Evolutionary conservation across 371 early-diverging fungal genomes (phyloP).

Genomic region (Cokeromyces recurvatus): DNA sequence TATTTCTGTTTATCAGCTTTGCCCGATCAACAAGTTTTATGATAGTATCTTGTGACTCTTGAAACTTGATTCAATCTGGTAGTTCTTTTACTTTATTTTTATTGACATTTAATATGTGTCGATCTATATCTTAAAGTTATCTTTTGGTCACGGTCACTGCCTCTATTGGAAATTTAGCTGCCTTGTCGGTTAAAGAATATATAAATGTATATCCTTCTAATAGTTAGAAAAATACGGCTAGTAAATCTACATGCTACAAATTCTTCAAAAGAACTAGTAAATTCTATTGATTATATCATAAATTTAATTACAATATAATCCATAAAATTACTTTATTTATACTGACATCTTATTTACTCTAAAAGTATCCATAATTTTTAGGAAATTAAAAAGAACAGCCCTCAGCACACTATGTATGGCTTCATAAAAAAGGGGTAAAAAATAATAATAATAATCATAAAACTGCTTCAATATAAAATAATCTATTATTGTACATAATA

Average conservation of each 20-base stretch:
- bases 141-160: conserved; percentile 56
- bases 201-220: too few species aligned
- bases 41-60: conserved; percentile 31
- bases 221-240: conserved; percentile 44
- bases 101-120: conserved; percentile 38
- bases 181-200: conserved; percentile 41
- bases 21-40: conserved; percentile 23
- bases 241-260: conserved; percentile 45
- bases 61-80: conserved; percentile 24
- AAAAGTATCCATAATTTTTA: conserved; percentile 54
- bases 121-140: conserved; percentile 46
- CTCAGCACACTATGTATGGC: conserved; percentile 74
- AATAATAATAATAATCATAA: too few species aligned
- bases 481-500: conserved; percentile 44
- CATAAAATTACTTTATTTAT: background rate
- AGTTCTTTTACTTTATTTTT: conserved; percentile 42
- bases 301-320: background rate
- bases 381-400: conserved; percentile 63
- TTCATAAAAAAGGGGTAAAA: too few species aligned
- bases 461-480: too few species aligned
- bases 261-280: conserved; percentile 51
- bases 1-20: conserved; percentile 9
- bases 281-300: conserved; percentile 41
- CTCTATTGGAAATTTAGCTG: conserved; percentile 48
- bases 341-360: conserved; percentile 65